Evolutionary conservation across 169 alveolate species (phyloP).

Genomic region (Theileria annulata): DNA sequence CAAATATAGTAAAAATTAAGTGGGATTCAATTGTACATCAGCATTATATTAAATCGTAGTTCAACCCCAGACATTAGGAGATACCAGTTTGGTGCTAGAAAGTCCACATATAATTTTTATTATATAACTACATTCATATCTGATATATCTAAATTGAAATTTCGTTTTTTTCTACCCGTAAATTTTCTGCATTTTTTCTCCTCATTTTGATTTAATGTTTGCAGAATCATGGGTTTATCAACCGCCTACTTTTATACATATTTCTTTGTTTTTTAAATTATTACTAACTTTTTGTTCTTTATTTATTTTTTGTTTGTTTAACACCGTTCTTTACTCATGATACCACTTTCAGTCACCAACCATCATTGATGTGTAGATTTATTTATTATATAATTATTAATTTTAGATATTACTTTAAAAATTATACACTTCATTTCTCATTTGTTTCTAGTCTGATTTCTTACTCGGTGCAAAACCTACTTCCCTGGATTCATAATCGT

Average conservation of each 20-base stretch:
- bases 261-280: not conserved
- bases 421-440: not conserved
- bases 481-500: slow-evolving; percentile 73
- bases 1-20: not conserved
- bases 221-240: not conserved
- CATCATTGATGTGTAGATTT: no score
- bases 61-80: slow-evolving; percentile 5
- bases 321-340: no score
- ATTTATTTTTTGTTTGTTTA: not conserved
- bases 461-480: slow-evolving; percentile 74
- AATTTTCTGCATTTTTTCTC: not conserved
- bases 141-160: not conserved
- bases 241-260: not conserved
- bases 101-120: not conserved
- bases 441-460: slow-evolving; percentile 1
- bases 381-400: no score
- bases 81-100: slow-evolving; percentile 1
- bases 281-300: not conserved
- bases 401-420: no score
- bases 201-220: not conserved
- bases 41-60: not conserved
- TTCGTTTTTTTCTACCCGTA: not conserved
- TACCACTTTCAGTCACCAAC: no score
- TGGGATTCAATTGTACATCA: not conserved
- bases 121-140: not conserved